Evolutionary conservation across 495 filamentous ascomycete genomes (phyloP).

Genomic region (Neurospora sp.): DNA sequence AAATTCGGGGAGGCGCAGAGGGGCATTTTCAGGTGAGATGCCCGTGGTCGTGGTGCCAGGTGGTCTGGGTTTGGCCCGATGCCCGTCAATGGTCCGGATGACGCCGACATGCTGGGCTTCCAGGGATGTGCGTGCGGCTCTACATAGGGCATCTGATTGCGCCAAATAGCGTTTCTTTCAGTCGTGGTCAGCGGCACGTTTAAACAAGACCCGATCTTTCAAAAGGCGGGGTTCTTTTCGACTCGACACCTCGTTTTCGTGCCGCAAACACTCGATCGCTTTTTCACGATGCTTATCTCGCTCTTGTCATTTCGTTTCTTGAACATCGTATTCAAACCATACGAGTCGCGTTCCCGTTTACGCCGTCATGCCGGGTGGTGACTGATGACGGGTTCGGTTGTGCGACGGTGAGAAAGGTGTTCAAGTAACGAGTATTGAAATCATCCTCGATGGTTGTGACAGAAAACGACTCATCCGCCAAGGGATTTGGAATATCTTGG

Average conservation of each 20-base stretch:
- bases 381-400: background rate
- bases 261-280: background rate
- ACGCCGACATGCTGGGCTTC: background rate
- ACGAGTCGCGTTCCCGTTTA: background rate
- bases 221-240: background rate
- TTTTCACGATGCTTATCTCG: background rate
- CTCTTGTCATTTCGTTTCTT: background rate
- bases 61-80: background rate
- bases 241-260: background rate
- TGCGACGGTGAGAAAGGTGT: background rate
- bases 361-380: background rate
- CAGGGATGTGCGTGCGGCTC: background rate
- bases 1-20: background rate
- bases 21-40: background rate
- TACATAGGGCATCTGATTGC: background rate
- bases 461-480: too few relatives aligned
- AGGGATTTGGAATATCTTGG: background rate
- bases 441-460: too few relatives aligned
- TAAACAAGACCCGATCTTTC: background rate
- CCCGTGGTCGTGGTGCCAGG: background rate
- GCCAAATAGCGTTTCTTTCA: background rate
- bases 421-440: background rate
- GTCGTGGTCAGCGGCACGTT: background rate
- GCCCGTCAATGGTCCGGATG: background rate
- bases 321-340: background rate